Evolutionary conservation across 371 early-diverging fungal genomes (phyloP).

Genomic region (Neoconidiobolus thromboides): DNA sequence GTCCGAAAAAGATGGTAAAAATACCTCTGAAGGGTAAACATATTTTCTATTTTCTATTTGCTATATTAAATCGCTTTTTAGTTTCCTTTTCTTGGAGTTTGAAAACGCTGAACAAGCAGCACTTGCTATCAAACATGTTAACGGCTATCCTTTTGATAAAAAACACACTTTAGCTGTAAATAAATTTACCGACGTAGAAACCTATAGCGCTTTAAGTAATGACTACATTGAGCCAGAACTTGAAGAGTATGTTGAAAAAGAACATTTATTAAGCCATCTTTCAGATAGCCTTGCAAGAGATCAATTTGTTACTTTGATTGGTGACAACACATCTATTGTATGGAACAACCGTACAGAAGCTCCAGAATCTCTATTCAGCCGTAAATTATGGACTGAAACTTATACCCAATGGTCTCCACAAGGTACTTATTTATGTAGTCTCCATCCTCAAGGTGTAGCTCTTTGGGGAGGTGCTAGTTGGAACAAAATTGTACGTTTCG

Average conservation of each 20-base stretch:
- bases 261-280: slow-evolving; percentile 81
- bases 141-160: slow-evolving; percentile 68
- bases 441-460: slow-evolving; percentile 85
- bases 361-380: slow-evolving; percentile 54
- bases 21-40: slow-evolving; percentile 58
- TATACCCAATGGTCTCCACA: slow-evolving; percentile 88
- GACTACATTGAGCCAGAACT: slow-evolving; percentile 45
- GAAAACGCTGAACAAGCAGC: slow-evolving; percentile 69
- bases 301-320: slow-evolving; percentile 76
- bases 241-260: slow-evolving; percentile 25
- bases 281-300: slow-evolving; percentile 71
- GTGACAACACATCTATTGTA: slow-evolving; percentile 59
- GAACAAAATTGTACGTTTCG: slow-evolving; percentile 75
- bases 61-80: slow-evolving; percentile 12
- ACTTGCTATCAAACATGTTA: slow-evolving; percentile 51
- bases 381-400: slow-evolving; percentile 81
- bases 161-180: slow-evolving; percentile 64
- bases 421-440: slow-evolving; percentile 82
- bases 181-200: slow-evolving; percentile 80
- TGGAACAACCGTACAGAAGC: slow-evolving; percentile 80
- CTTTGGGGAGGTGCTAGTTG: slow-evolving; percentile 94
- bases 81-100: slow-evolving; percentile 86
- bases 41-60: neutral
- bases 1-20: slow-evolving; percentile 42
- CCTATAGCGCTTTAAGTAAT: slow-evolving; percentile 52